Conservation (phyloP, 225 moss, liverwort and hornwort species). For the Thuidium tamariscinum region DNA sequence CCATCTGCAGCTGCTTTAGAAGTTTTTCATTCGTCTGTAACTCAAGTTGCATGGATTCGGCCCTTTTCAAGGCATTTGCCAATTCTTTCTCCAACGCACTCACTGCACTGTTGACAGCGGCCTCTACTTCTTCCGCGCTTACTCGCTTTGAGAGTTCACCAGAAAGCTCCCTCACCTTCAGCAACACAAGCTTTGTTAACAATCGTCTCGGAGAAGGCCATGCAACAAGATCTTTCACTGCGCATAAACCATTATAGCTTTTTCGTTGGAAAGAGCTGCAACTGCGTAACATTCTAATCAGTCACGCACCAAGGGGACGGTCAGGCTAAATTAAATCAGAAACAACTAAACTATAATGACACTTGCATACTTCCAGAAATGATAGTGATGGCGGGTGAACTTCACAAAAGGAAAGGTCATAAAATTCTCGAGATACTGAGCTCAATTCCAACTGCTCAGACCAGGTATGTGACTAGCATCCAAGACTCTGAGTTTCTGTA, state of each 20-base stretch:
- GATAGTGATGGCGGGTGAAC: not conserved
- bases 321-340: not conserved
- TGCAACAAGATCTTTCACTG: not conserved
- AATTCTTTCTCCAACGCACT: conserved; percentile 56
- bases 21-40: conserved; percentile 65
- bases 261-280: not conserved
- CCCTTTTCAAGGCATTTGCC: conserved; percentile 47
- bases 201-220: not conserved
- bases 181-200: not conserved
- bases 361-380: not conserved
- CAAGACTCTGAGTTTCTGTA: not conserved
- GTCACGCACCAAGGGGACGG: not conserved
- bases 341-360: not conserved
- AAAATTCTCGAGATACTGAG: not conserved
- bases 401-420: not conserved
- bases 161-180: conserved; percentile 71
- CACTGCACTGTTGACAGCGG: conserved; percentile 62
- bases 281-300: not conserved
- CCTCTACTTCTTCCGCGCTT: conserved; percentile 70
- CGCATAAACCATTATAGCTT: not conserved
- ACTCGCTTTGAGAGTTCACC: conserved; percentile 66
- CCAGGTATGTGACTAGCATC: not conserved
- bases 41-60: conserved; percentile 45
- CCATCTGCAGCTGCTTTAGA: conserved; percentile 39
- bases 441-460: not conserved